Conservation (phyloP, 306 rosid species). For the Fagus crenata region DNA sequence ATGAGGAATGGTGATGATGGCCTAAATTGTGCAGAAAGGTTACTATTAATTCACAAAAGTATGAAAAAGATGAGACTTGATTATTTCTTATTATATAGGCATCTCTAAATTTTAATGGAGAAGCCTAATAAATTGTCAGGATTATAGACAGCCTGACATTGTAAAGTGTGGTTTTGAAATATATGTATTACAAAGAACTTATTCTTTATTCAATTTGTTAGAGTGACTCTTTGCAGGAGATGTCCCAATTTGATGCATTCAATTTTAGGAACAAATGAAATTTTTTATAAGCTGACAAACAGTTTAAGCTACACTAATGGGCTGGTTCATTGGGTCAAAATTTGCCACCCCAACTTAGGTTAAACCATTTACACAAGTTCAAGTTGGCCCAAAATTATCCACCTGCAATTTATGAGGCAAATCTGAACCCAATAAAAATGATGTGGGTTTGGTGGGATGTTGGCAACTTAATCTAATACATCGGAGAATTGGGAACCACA, state of each 20-base stretch:
- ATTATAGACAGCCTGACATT: no score
- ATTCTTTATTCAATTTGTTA: neutral
- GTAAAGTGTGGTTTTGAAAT: neutral
- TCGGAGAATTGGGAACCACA: no score
- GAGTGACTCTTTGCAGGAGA: no score
- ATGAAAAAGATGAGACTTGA: neutral
- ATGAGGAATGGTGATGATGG: neutral
- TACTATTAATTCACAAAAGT: neutral
- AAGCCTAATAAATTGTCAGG: neutral
- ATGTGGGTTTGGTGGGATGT: neutral
- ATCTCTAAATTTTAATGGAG: conserved; percentile 5
- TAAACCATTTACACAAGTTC: no score
- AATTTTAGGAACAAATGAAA: neutral
- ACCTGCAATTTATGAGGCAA: no score
- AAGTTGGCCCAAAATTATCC: no score
- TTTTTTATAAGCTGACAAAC: neutral
- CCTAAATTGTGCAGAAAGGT: neutral
- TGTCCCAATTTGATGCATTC: neutral
- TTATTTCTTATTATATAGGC: neutral
- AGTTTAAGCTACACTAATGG: no score
- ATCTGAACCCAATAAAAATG: no score
- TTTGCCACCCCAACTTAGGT: no score
- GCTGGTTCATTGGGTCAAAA: no score
- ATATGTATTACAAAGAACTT: neutral
- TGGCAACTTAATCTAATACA: neutral